Base-by-base conservation (phyloP, 2,329 filamentous ascomycete species). In the Trichoderma sp. region DNA sequence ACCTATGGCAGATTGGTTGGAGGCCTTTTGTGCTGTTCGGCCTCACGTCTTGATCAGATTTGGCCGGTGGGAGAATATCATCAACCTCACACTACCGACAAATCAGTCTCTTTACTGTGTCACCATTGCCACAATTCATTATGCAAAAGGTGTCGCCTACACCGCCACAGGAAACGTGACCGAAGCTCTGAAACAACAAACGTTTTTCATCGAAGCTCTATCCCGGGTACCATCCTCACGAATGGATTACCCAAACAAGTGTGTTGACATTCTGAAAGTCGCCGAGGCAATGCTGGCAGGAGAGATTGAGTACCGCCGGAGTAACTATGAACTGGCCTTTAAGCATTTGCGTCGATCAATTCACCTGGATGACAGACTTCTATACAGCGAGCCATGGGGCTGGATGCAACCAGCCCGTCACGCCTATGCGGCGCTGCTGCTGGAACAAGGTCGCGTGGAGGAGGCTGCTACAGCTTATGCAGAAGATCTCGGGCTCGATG, bases 391-490 rank as follows among this genome's bases (percentile, higher is more conserved):
- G 81, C 93, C 93, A 0, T 94, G 92, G 92, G 91, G 90, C 0
- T 94, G 92, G 92, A 93, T 94, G 92, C 91, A 93, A 78, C 92
- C 92, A 0, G 88, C 90, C 0, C 86, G 92, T 3, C 92, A 94
- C 82, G 92, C 92, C 0, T 91, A 91, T 69, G 92, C 90, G 1
- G 92, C 92, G 1, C 84, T 94, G 6, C 82, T 93, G 38, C 85
- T 93, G 59, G 92, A 94, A 79, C 91, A 92, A 80, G 89, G 88
- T 0, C 85, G 84, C 6, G 84, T 89, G 0, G 86, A 88, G 35
- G 85, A 91, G 69, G 90, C 91, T 0, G 84, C 85, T 0, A 85
- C 82, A 1, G 87, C 90, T 1, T 93, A 93, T 77, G 84, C 84
- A 8, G 90, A 89, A 0, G 91, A 93, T 77, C 82, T 93, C 12